phyloP scores from a whole-genome alignment of 352 stramenopile species.

The Globisporangium lucens region DNA sequence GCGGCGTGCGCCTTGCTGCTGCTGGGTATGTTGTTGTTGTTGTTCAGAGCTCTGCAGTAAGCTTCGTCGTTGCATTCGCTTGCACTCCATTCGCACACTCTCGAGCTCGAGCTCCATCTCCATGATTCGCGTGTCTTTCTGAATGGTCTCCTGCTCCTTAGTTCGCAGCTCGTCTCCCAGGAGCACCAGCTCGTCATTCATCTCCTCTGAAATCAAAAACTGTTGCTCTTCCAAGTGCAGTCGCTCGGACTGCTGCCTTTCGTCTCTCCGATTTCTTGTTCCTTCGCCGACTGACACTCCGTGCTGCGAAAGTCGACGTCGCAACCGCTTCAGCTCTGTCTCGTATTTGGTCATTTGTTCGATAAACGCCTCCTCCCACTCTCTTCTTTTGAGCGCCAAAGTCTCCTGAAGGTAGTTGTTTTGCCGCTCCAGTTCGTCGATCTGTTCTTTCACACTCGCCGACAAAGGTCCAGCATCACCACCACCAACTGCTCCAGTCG shows the following conservation, averaged over 20 bases:
- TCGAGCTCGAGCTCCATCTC: conserved; percentile 71
- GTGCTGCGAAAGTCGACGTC: conserved; percentile 37
- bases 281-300: conserved; percentile 8
- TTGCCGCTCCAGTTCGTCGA: conserved; percentile 46
- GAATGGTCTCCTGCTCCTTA: conserved; percentile 49
- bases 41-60: conserved; percentile 17
- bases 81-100: conserved; percentile 58
- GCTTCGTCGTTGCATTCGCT: conserved; percentile 45
- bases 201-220: conserved; percentile 41
- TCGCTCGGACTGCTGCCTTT: conserved; percentile 13
- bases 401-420: conserved; percentile 61
- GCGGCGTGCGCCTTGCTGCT: background rate
- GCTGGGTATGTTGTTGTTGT: conserved; percentile 1
- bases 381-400: conserved; percentile 55
- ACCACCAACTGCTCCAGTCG: conserved; percentile 4
- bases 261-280: conserved; percentile 9
- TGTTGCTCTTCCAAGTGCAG: conserved; percentile 48
- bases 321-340: conserved; percentile 43
- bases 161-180: conserved; percentile 43
- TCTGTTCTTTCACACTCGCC: conserved; percentile 20
- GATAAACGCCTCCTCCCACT: conserved; percentile 52
- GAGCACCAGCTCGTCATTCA: conserved; percentile 40
- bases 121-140: conserved; percentile 62
- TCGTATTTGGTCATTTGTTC: conserved; percentile 60
- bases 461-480: background rate